Evolutionary conservation across 139 green algal genomes (phyloP), one percentile per base, ranked within the genome.

Genomic region (Auxenochlorella pyrenoidosa): DNA sequence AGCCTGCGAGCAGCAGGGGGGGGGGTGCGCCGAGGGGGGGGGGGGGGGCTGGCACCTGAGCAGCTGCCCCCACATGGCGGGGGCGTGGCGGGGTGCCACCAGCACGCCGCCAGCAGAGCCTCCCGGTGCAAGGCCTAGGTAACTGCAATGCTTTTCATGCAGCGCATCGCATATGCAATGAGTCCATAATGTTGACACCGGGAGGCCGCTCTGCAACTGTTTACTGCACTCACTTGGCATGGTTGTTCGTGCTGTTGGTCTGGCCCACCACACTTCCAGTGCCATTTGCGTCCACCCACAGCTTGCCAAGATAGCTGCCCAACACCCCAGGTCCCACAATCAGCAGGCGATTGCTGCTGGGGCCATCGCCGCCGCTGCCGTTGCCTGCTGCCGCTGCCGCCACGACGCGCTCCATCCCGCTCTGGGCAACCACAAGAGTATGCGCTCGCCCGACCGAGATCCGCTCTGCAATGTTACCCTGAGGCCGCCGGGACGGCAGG

Each of bases 261-360:
- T 99, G 93, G 5, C 96, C 97, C 13, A 97, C 87, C 6, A 98
- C 97, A 1, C 77, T 92, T 24, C 90, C 91, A 8, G 86, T 79
- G 22, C 94, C 94, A 79, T 95, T 86, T 0, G 84, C 40, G 21
- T 96, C 92, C 66, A 94, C 79, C 97, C 96, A 99, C 59, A 97
- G 89, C 71, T 94, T 94, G 18, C 90, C 97, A 2, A 96, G 51
- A 38, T 95, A 93, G n/a, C 86, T 91, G 28, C 97, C 97, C 24
- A 99, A 91, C 51, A 99, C 97, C 0, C 97, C 97, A 1, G 97
- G 95, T 0, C 97, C 97, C 32, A 98, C 93, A 19, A 98, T 89
- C 18, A 98, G 91, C 70, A 98, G 88, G 71, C 95, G 91, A 6
- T 65, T 36, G 78, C 71, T 54, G 78, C 65, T 70, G 43, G 82